A percentile compares a stretch with the other conserved stretches of the same genome.
These are phyloP conservation scores for Paramyrothecium sp. DNA, from an alignment of 2,329 filamentous ascomycete genomes.

Conservation along the genomic window DNA sequence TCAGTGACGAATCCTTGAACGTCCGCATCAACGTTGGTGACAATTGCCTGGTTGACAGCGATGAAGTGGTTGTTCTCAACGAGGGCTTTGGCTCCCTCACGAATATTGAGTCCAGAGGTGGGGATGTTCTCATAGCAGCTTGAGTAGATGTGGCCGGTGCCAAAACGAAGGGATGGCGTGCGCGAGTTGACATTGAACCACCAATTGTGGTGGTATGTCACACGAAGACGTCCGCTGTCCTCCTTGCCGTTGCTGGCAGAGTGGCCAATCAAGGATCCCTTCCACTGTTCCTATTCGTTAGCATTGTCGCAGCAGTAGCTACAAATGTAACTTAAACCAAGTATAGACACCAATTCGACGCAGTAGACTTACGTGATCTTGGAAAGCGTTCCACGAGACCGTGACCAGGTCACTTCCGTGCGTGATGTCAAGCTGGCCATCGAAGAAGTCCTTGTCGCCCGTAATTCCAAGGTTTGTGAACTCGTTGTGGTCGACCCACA, in stretches of 20 bases:
- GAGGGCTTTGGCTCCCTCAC: conserved; percentile 49
- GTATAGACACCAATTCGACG: background rate
- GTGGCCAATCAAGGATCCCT: conserved; percentile 59
- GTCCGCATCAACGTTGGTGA: conserved; percentile 40
- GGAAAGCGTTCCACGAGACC: conserved; percentile 37
- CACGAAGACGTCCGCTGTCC: conserved; percentile 54
- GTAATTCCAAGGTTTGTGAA: conserved; percentile 30
- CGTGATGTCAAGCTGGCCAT: conserved; percentile 38
- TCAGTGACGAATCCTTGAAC: conserved; percentile 41
- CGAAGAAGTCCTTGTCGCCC: conserved; percentile 38
- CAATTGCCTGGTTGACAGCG: conserved; percentile 37
- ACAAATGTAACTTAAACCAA: background rate
- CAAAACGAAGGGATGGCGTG: conserved; percentile 57
- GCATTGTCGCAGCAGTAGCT: background rate
- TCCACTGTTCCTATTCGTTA: conserved; percentile 24
- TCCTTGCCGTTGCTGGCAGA: conserved; percentile 55
- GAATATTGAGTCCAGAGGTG: conserved; percentile 51
- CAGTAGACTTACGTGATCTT: conserved; percentile 29
- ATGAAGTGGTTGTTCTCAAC: conserved; percentile 51
- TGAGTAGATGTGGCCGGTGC: conserved; percentile 50
- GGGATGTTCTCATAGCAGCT: conserved; percentile 42
- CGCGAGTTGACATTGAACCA: conserved; percentile 60
- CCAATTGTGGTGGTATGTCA: conserved; percentile 62
- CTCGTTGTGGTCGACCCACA: conserved; percentile 45
- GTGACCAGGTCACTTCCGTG: conserved; percentile 40